Evolutionary conservation across 2,329 filamentous ascomycete species (phyloP).

Genomic region (Erysiphe neolycopersici): DNA sequence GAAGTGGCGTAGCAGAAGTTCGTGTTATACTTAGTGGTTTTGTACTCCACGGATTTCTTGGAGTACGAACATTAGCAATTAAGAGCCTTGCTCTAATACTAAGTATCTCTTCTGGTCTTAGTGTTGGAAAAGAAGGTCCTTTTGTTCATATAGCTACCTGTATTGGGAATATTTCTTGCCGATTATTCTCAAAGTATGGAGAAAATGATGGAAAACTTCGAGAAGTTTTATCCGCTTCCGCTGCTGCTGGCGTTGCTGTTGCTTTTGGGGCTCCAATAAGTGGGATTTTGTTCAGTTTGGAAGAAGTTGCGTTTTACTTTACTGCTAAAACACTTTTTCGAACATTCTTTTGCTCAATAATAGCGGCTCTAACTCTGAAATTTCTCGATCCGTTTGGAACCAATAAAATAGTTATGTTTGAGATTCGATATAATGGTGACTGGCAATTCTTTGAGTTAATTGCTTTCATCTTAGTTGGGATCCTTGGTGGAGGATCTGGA

Average conservation of each 20-base stretch:
- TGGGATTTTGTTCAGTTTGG: conserved; percentile 74
- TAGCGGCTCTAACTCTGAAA: conserved; percentile 71
- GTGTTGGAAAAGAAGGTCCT: conserved; percentile 73
- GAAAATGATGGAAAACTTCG: conserved; percentile 81
- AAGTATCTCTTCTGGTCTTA: conserved; percentile 77
- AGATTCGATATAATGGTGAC: conserved; percentile 70
- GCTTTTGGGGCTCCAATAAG: conserved; percentile 81
- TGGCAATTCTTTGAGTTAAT: conserved; percentile 86
- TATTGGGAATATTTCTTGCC: conserved; percentile 82
- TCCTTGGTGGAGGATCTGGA: conserved; percentile 60
- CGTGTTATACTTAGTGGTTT: conserved; percentile 96
- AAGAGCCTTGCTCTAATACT: conserved; percentile 66
- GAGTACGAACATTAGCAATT: conserved; percentile 59
- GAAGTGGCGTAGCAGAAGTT: conserved; percentile 89
- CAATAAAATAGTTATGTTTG: conserved; percentile 86
- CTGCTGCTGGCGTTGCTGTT: conserved; percentile 75
- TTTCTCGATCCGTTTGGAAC: conserved; percentile 93
- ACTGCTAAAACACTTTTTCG: conserved; percentile 90
- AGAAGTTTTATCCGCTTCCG: conserved; percentile 79
- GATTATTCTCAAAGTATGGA: conserved; percentile 84
- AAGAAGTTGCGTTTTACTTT: conserved; percentile 95
- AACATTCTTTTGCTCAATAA: conserved; percentile 95
- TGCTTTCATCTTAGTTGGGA: conserved; percentile 62
- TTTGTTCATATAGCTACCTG: conserved; percentile 96
- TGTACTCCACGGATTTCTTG: conserved; percentile 84